Conservation (phyloP, 768 basidiomycete species). For the Collybiopsis luxurians region DNA sequence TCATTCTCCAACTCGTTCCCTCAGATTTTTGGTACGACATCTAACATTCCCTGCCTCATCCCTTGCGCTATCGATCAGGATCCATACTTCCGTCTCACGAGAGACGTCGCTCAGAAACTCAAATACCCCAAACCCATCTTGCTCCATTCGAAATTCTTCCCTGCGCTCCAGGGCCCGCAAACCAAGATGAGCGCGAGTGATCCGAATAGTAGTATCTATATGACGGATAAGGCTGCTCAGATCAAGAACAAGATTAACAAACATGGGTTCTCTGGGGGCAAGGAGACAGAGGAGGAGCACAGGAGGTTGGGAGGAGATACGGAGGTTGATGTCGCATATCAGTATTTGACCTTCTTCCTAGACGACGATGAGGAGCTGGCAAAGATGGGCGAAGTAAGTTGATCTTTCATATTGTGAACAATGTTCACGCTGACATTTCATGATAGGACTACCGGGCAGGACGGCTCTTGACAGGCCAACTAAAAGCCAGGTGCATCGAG, state of each 20-base stretch:
- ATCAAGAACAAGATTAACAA: conserved; percentile 98
- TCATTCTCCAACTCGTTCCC: conserved; percentile 99
- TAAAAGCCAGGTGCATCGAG: conserved; percentile 87
- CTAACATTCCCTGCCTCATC: conserved; percentile 89
- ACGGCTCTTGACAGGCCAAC: conserved; percentile 80
- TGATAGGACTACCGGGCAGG: conserved; percentile 89
- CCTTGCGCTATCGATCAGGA: conserved; percentile 99
- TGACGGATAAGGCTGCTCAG: conserved; percentile 89
- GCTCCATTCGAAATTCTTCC: conserved; percentile 96
- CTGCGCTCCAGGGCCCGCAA: conserved; percentile 95
- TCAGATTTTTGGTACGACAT: conserved; percentile 85
- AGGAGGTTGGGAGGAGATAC: conserved; percentile 83
- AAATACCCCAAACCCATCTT: conserved; percentile 95
- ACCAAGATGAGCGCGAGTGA: conserved; percentile 99
- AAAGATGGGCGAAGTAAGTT: conserved; percentile 67
- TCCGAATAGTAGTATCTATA: conserved; percentile 89
- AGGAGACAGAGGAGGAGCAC: conserved; percentile 96
- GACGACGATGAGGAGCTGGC: conserved; percentile 91
- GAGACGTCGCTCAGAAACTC: conserved; percentile 90
- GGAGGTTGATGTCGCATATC: conserved; percentile 94
- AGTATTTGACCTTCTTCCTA: conserved; percentile 93
- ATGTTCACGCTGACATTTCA: too few relatives aligned
- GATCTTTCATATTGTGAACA: too few relatives aligned
- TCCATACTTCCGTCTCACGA: conserved; percentile 95
- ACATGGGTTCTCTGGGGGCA: conserved; percentile 95